Evolutionary conservation across 2,329 filamentous ascomycete species (phyloP).

Genomic region (Paecilomyces fulvus): DNA sequence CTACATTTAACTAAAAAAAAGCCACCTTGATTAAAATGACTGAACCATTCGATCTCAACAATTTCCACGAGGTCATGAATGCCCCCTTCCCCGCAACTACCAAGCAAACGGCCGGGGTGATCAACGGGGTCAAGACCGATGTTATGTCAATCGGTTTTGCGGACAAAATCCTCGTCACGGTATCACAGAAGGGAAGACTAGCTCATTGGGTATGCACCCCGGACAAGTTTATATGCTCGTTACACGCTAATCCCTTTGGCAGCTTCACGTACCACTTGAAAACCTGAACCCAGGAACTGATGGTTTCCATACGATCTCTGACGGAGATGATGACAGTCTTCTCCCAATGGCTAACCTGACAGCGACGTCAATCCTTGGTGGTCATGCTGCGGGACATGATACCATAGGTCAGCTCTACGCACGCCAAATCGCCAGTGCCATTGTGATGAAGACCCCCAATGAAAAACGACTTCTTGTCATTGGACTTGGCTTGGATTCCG

Average conservation of each 20-base stretch:
- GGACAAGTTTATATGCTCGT: slow-evolving; percentile 1
- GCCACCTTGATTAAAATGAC: slow-evolving; percentile 17
- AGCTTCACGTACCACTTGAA: slow-evolving; percentile 26
- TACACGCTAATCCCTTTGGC: slow-evolving; percentile 3
- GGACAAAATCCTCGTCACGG: slow-evolving; percentile 84
- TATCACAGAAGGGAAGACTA: slow-evolving; percentile 75
- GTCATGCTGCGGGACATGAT: slow-evolving; percentile 69
- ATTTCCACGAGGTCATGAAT: slow-evolving; percentile 34
- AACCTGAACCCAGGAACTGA: slow-evolving; percentile 27
- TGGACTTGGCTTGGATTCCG: slow-evolving; percentile 47
- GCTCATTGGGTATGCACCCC: slow-evolving; percentile 72
- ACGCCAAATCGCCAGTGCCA: slow-evolving; percentile 74
- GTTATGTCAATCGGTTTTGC: slow-evolving; percentile 66
- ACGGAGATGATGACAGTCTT: slow-evolving; percentile 44
- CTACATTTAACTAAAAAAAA: neutral
- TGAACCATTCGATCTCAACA: slow-evolving; percentile 14
- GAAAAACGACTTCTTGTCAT: slow-evolving; percentile 53
- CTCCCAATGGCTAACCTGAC: slow-evolving; percentile 77
- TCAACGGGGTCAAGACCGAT: slow-evolving; percentile 64
- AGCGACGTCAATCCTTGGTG: slow-evolving; percentile 78
- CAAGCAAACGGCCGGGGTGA: slow-evolving; percentile 49
- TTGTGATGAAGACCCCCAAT: slow-evolving; percentile 60
- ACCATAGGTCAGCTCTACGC: slow-evolving; percentile 81
- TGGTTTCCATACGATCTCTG: slow-evolving; percentile 30
- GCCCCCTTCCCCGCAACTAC: slow-evolving; percentile 61